Percentiles rank a stretch among this genome's conserved stretches.
phyloP scores from a whole-genome alignment of 345 rosid genomes.

The Kandelia obovata region DNA sequence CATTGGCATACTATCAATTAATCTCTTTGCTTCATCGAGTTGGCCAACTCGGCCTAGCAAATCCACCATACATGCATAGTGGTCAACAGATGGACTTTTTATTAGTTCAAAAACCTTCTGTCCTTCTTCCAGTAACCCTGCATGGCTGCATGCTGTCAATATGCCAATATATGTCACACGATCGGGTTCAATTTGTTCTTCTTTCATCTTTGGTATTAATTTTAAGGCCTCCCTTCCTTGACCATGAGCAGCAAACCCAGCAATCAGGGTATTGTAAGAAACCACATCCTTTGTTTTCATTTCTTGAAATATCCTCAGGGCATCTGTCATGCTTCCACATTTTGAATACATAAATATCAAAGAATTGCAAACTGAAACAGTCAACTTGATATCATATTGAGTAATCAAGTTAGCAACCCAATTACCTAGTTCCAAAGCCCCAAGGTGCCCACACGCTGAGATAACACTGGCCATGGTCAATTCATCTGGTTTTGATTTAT shows the following conservation, averaged over 20 bases:
- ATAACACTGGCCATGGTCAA: conserved; percentile 37
- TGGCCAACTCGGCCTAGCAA: conserved; percentile 30
- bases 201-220: conserved; percentile 27
- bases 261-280: conserved; percentile 37
- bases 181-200: conserved; percentile 36
- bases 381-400: conserved; percentile 33
- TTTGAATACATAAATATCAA: conserved; percentile 42
- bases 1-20: conserved; percentile 32
- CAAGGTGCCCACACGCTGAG: conserved; percentile 49
- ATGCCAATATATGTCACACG: conserved; percentile 34
- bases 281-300: conserved; percentile 33
- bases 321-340: conserved; percentile 35
- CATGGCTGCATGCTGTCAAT: conserved; percentile 43
- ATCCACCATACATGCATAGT: conserved; percentile 36
- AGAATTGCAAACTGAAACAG: conserved; percentile 37
- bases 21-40: conserved; percentile 30
- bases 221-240: conserved; percentile 28
- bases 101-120: conserved; percentile 25
- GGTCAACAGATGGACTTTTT: conserved; percentile 23
- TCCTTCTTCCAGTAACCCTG: conserved; percentile 41
- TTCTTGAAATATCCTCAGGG: conserved; percentile 29
- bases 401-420: conserved; percentile 27
- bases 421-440: conserved; percentile 35
- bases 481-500: conserved; percentile 35
- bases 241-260: conserved; percentile 46